Conservation (phyloP, 1,139 yeast genomes). For the Spencermartinsiella ligniputridi region DNA sequence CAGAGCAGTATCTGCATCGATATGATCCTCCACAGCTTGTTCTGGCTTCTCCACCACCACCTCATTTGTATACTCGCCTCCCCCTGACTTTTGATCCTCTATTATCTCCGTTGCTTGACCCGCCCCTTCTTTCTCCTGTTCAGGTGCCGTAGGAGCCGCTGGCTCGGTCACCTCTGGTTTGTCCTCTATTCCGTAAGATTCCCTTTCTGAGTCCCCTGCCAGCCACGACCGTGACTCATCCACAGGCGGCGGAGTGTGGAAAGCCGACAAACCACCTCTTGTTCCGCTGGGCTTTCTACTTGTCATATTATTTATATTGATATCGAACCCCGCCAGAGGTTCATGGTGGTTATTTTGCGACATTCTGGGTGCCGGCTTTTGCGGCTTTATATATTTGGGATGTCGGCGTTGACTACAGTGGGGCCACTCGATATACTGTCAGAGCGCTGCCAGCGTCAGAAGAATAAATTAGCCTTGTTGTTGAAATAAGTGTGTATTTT, state of each 20-base stretch:
- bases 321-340: background rate
- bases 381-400: no score
- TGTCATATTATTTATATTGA: background rate
- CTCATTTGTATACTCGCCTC: background rate
- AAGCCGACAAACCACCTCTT: slow-evolving; percentile 4
- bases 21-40: background rate
- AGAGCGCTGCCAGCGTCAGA: no score
- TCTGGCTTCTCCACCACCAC: slow-evolving; percentile 1
- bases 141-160: slow-evolving; percentile 2
- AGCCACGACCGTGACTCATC: slow-evolving; percentile 21
- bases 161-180: background rate
- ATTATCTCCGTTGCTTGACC: background rate
- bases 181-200: slow-evolving; percentile 20
- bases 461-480: no score
- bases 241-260: slow-evolving; percentile 26
- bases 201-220: slow-evolving; percentile 21
- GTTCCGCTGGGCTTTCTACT: background rate
- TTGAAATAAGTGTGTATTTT: no score
- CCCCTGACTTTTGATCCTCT: background rate
- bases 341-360: background rate
- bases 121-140: background rate
- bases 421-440: no score
- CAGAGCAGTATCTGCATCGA: no score
- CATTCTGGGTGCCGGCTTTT: no score
- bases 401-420: no score